These are phyloP conservation scores for Ogataea allantospora DNA, from an alignment of 805 yeast species.

Conservation along the genomic window DNA sequence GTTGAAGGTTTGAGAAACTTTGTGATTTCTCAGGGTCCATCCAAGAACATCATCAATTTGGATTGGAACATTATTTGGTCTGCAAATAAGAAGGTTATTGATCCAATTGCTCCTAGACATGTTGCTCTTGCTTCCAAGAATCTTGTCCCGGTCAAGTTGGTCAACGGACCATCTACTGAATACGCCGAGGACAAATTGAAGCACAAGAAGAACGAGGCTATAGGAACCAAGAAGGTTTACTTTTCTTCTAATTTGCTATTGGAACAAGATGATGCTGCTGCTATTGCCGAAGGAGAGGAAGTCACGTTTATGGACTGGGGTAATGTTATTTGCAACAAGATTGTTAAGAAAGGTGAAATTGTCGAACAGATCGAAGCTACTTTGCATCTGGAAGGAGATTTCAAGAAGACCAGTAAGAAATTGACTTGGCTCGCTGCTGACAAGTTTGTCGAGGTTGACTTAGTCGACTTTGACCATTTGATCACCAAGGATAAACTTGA, in stretches of 20 bases:
- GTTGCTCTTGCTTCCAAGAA: constrained; percentile 68
- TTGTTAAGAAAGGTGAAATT: constrained; percentile 49
- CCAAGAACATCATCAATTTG: constrained; percentile 91
- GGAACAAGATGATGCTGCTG: constrained; percentile 82
- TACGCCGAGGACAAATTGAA: constrained; percentile 74
- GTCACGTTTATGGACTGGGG: constrained; percentile 99
- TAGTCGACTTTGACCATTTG: constrained; percentile 91
- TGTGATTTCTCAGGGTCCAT: constrained; percentile 95
- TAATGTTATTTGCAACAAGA: constrained; percentile 75
- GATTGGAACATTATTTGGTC: constrained; percentile 99
- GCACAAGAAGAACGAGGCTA: constrained; percentile 92
- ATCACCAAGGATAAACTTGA: constrained; percentile 93
- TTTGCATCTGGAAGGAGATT: constrained; percentile 91
- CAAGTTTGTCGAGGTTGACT: constrained; percentile 68
- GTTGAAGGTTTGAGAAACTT: constrained; percentile 96
- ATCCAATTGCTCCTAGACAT: constrained; percentile 95
- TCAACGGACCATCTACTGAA: constrained; percentile 66
- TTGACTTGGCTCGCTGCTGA: constrained; percentile 90
- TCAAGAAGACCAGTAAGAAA: constrained; percentile 93
- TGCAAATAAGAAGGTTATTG: constrained; percentile 93
- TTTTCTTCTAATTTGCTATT: constrained; percentile 62
- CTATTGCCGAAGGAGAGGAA: constrained; percentile 77
- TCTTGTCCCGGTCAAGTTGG: constrained; percentile 67
- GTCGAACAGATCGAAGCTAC: constrained; percentile 70
- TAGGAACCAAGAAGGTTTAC: constrained; percentile 80